Percentiles rank a stretch among this genome's conserved stretches.
phyloP scores from a whole-genome alignment of 1,284 basidiomycete genomes.

The Anthracocystis panici-leucophaei region DNA sequence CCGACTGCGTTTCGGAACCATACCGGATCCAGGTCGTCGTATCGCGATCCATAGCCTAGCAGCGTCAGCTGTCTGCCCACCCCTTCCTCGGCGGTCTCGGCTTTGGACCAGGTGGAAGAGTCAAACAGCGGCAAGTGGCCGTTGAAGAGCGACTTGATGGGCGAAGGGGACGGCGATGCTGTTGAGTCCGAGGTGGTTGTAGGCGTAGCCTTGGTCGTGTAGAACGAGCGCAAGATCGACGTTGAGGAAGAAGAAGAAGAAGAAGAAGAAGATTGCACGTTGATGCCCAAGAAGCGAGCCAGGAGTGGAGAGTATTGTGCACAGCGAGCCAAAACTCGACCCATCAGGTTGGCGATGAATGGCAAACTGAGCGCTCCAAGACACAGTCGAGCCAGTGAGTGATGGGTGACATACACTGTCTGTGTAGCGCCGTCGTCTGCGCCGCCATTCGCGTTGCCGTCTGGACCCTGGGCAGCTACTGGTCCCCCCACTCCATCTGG shows the following conservation, averaged over 20 bases:
- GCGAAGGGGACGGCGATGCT: slow-evolving; percentile 14
- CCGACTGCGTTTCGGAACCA: slow-evolving; percentile 65
- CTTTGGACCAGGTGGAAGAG: not conserved
- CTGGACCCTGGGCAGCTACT: slow-evolving; percentile 19
- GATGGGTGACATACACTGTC: slow-evolving; percentile 57
- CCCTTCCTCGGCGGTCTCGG: not conserved
- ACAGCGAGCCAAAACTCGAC: slow-evolving; percentile 45
- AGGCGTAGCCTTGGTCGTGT: slow-evolving; percentile 32
- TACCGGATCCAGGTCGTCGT: slow-evolving; percentile 62
- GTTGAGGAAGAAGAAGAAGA: slow-evolving; percentile 11
- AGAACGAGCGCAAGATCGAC: slow-evolving; percentile 30
- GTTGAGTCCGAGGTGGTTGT: not conserved
- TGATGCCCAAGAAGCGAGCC: slow-evolving; percentile 47
- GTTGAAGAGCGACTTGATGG: slow-evolving; percentile 34
- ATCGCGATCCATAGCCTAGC: slow-evolving; percentile 19
- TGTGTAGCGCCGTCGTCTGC: slow-evolving; percentile 13
- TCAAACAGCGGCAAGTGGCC: slow-evolving; percentile 33
- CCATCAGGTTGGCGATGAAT: slow-evolving; percentile 55
- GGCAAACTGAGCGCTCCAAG: slow-evolving; percentile 61
- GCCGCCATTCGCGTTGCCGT: slow-evolving; percentile 9
- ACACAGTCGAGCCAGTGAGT: slow-evolving; percentile 51
- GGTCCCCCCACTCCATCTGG: slow-evolving; percentile 25
- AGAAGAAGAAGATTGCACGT: not conserved
- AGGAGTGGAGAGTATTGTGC: slow-evolving; percentile 31
- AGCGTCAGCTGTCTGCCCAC: slow-evolving; percentile 13